Evolutionary conservation across 768 basidiomycete genomes (phyloP), one percentile per base, ranked within the genome.

Genomic region (Guyanaporus albipodus): DNA sequence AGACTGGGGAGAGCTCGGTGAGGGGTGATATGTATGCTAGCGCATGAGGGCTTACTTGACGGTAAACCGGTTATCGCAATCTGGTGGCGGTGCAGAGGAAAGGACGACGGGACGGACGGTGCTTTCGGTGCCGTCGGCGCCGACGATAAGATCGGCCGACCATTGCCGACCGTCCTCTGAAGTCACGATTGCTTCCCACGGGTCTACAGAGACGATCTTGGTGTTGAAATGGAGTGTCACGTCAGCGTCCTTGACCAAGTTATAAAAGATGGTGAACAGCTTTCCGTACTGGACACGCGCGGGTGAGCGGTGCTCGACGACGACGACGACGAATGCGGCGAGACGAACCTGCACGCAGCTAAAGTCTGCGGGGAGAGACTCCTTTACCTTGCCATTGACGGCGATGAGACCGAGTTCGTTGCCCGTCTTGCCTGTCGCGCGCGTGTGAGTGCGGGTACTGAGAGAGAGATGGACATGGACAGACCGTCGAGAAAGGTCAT

Each of bases 91-190:
- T 0, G 38, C 17, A 11, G n/a, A 44, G 1, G 50, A 10, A 2
- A 63, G 62, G 18, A 72, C 55, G 5, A 77, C 56, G 6, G 67
- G 52, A 8, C 61, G 60, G 8, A 73, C 66, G 27, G 73, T 32
- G 18, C 79, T 81, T 26, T 66, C 57, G n/a, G 69, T 69, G 8
- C 83, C 82, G 59, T 84, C 83, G 4, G 83, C 83, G 10, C 78
- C 82, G 5, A 84, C 68, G 32, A 84, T 61, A 21, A 83, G 58
- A 54, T 84, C 81, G 0, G 74, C 75, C 12, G 54, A 46, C 9
- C 79, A 42, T 4, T 55, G 63, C 40, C 72, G 69, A 10, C 78
- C 80, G 32, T 61, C 67, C 17, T 68, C 64, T 2, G 72, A 68
- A 8, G 66, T 62, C 4, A 64, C 52, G 0, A 32, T 37, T 6